Percentiles rank a stretch among this genome's conserved stretches.
Conservation (phyloP, 192 early-diverging fungal species). For the Backusella liffmaniae region DNA sequence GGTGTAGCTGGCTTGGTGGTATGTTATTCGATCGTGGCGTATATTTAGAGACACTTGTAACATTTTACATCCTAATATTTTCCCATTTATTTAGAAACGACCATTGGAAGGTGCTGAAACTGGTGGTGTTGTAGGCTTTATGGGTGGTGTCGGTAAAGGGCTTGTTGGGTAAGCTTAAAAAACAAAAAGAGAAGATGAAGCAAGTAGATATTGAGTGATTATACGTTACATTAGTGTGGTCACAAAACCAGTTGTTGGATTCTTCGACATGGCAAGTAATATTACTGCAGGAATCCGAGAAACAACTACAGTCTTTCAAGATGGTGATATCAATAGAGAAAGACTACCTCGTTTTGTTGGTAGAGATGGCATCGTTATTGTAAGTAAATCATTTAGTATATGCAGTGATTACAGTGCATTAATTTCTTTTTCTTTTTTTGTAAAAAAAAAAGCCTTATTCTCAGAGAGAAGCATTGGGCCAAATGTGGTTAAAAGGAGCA, state of each 20-base stretch:
- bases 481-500: slow-evolving; percentile 71
- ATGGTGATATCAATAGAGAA: slow-evolving; percentile 72
- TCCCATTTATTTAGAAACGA: slow-evolving; percentile 39
- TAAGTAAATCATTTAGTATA: slow-evolving; percentile 10
- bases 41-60: neutral
- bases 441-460: slow-evolving; percentile 53
- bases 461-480: slow-evolving; percentile 70
- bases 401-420: neutral
- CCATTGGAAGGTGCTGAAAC: slow-evolving; percentile 78
- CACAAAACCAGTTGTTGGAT: slow-evolving; percentile 84
- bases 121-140: slow-evolving; percentile 78
- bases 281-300: slow-evolving; percentile 82
- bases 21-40: neutral
- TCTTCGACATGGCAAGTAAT: slow-evolving; percentile 83
- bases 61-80: no score
- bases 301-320: slow-evolving; percentile 81
- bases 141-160: slow-evolving; percentile 83
- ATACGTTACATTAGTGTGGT: slow-evolving; percentile 48
- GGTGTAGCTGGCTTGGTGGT: slow-evolving; percentile 78
- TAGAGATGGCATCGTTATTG: slow-evolving; percentile 65
- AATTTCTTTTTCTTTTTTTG: neutral
- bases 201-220: neutral
- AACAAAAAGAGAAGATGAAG: neutral
- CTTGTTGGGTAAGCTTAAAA: slow-evolving; percentile 53
- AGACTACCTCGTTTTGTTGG: slow-evolving; percentile 74